Evolutionary conservation across 306 rosid genomes (phyloP).

Genomic region (Trichosanthes cucumerina): DNA sequence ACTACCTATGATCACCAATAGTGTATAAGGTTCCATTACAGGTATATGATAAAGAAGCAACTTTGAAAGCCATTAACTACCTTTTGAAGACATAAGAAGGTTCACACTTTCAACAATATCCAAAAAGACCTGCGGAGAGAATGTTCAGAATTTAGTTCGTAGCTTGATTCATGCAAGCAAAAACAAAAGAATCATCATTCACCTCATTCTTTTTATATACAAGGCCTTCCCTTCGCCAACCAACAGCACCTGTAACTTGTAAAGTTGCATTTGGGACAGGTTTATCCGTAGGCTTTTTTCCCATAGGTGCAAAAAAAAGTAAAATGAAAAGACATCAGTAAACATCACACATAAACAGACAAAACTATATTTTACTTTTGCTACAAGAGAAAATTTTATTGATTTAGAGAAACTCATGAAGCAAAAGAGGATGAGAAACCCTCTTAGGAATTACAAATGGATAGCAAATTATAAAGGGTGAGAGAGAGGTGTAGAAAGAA

Average conservation of each 20-base stretch:
- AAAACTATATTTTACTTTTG: not conserved
- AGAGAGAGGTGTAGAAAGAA: not conserved
- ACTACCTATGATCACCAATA: slow-evolving; percentile 44
- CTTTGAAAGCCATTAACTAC: slow-evolving; percentile 29
- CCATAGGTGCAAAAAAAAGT: not conserved
- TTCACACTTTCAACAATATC: slow-evolving; percentile 92
- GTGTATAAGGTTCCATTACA: slow-evolving; percentile 16
- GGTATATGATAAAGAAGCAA: not conserved
- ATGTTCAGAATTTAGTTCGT: not conserved
- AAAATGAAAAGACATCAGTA: not conserved
- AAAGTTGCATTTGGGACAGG: slow-evolving; percentile 89
- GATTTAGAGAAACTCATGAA: not conserved
- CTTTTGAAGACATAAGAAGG: slow-evolving; percentile 93
- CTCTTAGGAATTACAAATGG: not conserved
- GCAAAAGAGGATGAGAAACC: not conserved
- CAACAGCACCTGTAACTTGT: slow-evolving; percentile 95
- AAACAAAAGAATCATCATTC: slow-evolving; percentile 3
- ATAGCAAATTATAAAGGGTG: not conserved
- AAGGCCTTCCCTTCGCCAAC: slow-evolving; percentile 97
- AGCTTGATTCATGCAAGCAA: slow-evolving; percentile 7
- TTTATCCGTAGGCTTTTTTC: slow-evolving; percentile 51
- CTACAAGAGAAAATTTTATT: not conserved
- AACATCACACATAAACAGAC: not conserved
- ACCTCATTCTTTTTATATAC: slow-evolving; percentile 84
- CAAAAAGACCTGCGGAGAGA: slow-evolving; percentile 60